These are phyloP conservation scores for Volvox reticuliferus DNA, from an alignment of 139 green algal species.

Conservation along the genomic window DNA sequence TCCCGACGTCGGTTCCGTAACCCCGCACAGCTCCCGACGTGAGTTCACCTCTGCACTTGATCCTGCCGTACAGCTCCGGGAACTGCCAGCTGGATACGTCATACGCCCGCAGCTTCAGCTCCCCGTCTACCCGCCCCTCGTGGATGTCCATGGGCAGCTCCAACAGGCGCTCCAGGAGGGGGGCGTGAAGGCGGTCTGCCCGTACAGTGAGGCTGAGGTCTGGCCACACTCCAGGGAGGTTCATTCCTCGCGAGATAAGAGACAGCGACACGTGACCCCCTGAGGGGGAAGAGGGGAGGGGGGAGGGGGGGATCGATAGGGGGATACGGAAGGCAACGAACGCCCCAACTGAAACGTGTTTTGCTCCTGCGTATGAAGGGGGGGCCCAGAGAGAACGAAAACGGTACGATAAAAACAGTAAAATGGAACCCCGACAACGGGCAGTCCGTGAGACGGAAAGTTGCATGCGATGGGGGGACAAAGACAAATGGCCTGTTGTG, in stretches of 20 bases:
- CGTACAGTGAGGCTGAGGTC: slow-evolving; percentile 69
- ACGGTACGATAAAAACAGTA: no score
- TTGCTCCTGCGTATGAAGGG: no score
- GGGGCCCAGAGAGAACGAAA: no score
- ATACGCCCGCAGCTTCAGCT: slow-evolving; percentile 74
- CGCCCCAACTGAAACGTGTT: no score
- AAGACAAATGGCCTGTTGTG: no score
- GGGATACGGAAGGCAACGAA: no score
- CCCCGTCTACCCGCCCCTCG: slow-evolving; percentile 77
- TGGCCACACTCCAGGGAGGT: slow-evolving; percentile 9
- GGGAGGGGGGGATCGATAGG: no score
- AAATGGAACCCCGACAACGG: no score
- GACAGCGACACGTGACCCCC: slow-evolving; percentile 69
- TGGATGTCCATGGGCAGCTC: slow-evolving; percentile 94
- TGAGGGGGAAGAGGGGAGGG: background rate
- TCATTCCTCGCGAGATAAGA: slow-evolving; percentile 64
- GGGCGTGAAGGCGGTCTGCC: slow-evolving; percentile 78
- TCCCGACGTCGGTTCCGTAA: no score
- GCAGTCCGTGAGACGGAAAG: no score
- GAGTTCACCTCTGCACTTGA: slow-evolving; percentile 52
- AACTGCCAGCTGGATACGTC: slow-evolving; percentile 81
- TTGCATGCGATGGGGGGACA: no score
- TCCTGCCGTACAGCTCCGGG: slow-evolving; percentile 80
- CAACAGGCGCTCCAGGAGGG: slow-evolving; percentile 88
- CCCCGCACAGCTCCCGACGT: background rate